Base-by-base conservation (phyloP, 768 basidiomycete genomes). In the Podaxis carcinomalis region DNA sequence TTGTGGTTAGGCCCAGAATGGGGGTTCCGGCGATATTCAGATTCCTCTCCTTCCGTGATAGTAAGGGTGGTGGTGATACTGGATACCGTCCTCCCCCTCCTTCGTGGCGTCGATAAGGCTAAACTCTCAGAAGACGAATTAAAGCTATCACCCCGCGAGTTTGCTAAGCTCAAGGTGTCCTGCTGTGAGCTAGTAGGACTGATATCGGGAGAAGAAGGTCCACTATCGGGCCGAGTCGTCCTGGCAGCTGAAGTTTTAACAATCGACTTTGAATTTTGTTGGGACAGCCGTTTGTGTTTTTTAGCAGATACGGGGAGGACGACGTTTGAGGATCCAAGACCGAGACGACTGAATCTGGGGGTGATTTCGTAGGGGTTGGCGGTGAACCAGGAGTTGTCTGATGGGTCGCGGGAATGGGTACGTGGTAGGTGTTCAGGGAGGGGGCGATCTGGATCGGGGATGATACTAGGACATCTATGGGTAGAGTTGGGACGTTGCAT, bases 281-380 rank as follows among this genome's bases (percentile, higher is more conserved):
- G 46, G 9, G 54, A 21, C n/a, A 56, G 7, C 19, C 51, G 55
- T 39, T 64, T 62, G 32, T 72, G 72, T 40, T 74, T 70, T 46
- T 73, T 72, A 6, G 75, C 75, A 21, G 75, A 70, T 2, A 80
- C 62, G n/a, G 79, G 80, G 39, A 82, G 69, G 6, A 81, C 72
- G 14, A 80, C 75, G 16, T 66, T 62, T 1, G 74, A 60, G 2
- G 70, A 63, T 1, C 70, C 62, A 9, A 81, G 66, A 13, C 75
- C 70, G 36, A 78, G 68, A 4, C 79, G 72, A 35, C 74, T 70
- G 65, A 82, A 82, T 25, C 71, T 72, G 3, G 80, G 80, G 1
- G 73, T 78, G 5, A 64, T 66, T 5, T 67, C 70, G 61, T 75
- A 78, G 0, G 74, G 61, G 47, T 69, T 72, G 32, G 70, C 36